Evolutionary conservation across 1,284 basidiomycete genomes (phyloP).

Genomic region (Malassezia caprae): DNA sequence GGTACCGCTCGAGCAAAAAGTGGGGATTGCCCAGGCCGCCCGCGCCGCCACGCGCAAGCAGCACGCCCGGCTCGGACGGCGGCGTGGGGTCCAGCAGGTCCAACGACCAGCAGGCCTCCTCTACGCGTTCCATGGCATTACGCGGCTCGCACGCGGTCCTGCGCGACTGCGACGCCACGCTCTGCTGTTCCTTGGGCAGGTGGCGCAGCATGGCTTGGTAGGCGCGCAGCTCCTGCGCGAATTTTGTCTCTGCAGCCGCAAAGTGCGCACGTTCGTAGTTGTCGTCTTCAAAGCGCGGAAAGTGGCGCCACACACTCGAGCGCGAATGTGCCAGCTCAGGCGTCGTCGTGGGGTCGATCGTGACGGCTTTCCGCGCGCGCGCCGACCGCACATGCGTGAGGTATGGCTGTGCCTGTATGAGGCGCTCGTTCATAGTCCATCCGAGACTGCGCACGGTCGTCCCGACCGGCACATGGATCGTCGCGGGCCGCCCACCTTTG

Average conservation of each 20-base stretch:
- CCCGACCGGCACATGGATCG: conserved; percentile 42
- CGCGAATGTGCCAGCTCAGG: conserved; percentile 25
- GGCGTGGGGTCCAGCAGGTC: conserved; percentile 36
- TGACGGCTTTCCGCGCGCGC: not conserved
- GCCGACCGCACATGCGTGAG: conserved; percentile 22
- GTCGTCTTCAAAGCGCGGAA: conserved; percentile 39
- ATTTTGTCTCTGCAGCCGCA: conserved; percentile 31
- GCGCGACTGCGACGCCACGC: conserved; percentile 23
- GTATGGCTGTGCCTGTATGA: conserved; percentile 27
- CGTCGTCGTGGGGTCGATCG: conserved; percentile 20
- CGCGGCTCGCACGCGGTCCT: conserved; percentile 16
- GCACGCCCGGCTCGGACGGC: conserved; percentile 25
- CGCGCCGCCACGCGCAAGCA: conserved; percentile 58
- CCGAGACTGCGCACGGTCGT: conserved; percentile 38
- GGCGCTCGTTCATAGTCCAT: conserved; percentile 21
- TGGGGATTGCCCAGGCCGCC: conserved; percentile 86
- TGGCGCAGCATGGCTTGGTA: conserved; percentile 11
- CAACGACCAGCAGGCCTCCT: conserved; percentile 22
- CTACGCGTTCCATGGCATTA: not conserved
- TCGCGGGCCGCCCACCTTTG: conserved; percentile 26
- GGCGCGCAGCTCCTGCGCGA: conserved; percentile 27
- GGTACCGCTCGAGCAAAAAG: conserved; percentile 56
- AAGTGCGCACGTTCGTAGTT: conserved; percentile 38
- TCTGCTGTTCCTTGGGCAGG: conserved; percentile 12
- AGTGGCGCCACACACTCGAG: conserved; percentile 43